Percentiles rank a stretch among this genome's conserved stretches.
Evolutionary conservation across 75 land plant species (phyloP).

Genomic region (Gnetum montanum): DNA sequence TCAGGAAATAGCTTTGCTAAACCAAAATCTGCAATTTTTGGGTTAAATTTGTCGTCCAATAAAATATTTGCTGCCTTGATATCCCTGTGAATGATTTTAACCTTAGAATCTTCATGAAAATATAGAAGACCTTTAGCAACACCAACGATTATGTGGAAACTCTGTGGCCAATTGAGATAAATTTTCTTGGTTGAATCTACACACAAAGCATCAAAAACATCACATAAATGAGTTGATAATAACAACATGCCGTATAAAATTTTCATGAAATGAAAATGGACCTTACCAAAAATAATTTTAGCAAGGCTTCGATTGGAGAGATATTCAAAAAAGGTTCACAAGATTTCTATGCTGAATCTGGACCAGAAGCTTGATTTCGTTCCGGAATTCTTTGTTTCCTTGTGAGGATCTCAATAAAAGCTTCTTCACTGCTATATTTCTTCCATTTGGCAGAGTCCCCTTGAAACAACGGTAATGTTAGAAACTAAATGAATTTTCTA

Average conservation of each 20-base stretch:
- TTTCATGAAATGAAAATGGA: background rate
- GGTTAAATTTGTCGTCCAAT: slow-evolving; percentile 49
- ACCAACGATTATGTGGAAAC: slow-evolving; percentile 25
- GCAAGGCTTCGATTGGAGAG: background rate
- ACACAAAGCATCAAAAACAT: background rate
- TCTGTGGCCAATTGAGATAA: slow-evolving; percentile 11
- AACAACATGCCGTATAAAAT: background rate
- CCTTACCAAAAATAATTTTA: background rate
- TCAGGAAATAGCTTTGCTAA: slow-evolving; percentile 54
- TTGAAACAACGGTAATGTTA: too few species aligned
- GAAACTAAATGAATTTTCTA: too few species aligned
- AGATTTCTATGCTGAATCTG: background rate
- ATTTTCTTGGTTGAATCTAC: background rate
- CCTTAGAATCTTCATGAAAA: slow-evolving; percentile 37
- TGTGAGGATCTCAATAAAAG: background rate
- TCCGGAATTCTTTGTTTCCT: background rate
- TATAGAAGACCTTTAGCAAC: slow-evolving; percentile 30
- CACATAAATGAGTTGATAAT: background rate
- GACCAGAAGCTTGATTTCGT: slow-evolving; percentile 1
- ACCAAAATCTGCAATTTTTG: slow-evolving; percentile 63
- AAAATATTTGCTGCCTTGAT: slow-evolving; percentile 72
- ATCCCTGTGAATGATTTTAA: slow-evolving; percentile 63
- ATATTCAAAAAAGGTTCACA: background rate
- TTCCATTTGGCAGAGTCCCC: background rate
- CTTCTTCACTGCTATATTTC: background rate